Evolutionary conservation across 108 stramenopile species (phyloP), one percentile per base, ranked within the genome.

Genomic region (Conticribra weissflogii): DNA sequence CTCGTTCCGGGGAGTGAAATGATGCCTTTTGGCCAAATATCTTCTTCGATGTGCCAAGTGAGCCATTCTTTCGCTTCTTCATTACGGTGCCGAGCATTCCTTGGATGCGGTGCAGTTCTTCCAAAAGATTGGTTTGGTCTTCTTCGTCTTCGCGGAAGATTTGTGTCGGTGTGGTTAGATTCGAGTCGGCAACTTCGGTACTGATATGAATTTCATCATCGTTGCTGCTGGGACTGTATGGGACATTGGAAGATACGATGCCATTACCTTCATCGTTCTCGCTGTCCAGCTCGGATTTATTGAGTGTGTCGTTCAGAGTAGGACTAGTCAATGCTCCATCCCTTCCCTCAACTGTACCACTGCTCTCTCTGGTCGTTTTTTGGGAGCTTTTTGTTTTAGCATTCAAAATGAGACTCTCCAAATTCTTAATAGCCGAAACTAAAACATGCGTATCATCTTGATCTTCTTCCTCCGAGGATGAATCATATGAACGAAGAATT

Each of bases 321-420:
- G 63, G 52, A 50, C 55, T 58, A 21, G 62, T 53, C 3, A 50
- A 45, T 30, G 51, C 17, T 29, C 44, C 54, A 28, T 32, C 29
- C 12, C 60, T 53, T 51, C 58, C 81, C n/a, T 61, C 36, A 33
- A 55, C 25, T 18, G 57, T 21, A 16, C 52, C 15, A 30, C 30
- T 59, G 7, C 19, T 19, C 0, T 1, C 60, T 17, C 12, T 53
- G 23, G 14, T 18, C 21, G 55, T 47, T 17, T 55, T 60, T 19
- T 31, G 21, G 18, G 67, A 34, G 19, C 66, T 67, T 54, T 73
- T 65, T 12, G 71, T 60, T 15, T 54, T 69, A n/a, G 74, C 84
- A 59, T 87, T 89, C 55, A 95, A 71, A 67, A 95, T 89, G 32
- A 95, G 79, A 36, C 74, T 79, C 73, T 95, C 94, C 86, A 95